Base-by-base conservation (phyloP, 495 filamentous ascomycete genomes). In the Hypoxylon crocopeplum region DNA sequence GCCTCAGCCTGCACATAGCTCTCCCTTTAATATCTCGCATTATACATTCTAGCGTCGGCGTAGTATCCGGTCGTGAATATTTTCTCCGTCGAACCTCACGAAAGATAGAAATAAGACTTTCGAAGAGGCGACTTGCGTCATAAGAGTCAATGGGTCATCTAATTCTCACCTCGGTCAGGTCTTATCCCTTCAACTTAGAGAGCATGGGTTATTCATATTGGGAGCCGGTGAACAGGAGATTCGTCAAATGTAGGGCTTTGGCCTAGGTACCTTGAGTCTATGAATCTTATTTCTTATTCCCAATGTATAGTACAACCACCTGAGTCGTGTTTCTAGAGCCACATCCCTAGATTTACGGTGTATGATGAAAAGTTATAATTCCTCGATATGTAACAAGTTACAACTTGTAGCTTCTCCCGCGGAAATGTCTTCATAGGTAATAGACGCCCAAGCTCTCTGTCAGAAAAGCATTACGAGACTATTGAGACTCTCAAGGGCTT, bases 251-350 rank as follows among this genome's bases (percentile, higher is more conserved):
- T 22, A 34, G 19, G 24, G 13, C 16, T 15, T 22, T 33, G 42
- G n/a, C n/a, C n/a, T n/a, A n/a, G n/a, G n/a, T n/a, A n/a, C n/a
- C n/a, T n/a, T n/a, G n/a, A n/a, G n/a, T n/a, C n/a, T n/a, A n/a
- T n/a, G n/a, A n/a, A n/a, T n/a, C n/a, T n/a, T n/a, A n/a, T 32
- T 30, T 17, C 42, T 20, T 12, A n/a, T 3, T 12, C 33, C 30
- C 20, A 5, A 7, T 48, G 8, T 27, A 59, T 46, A 24, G 16
- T 24, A 13, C 11, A 52, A 34, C 29, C 21, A 56, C 47, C 27
- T 48, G 48, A 44, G 36, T 52, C 36, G 46, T 63, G 59, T 53
- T 53, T 53, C 59, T 63, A 54, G 36, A 48, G 16, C 38, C 32
- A 38, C 54, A 45, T 30, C 30, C 24, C 21, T 44, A 24, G 30